Evolutionary conservation across 495 filamentous ascomycete genomes (phyloP), one percentile per base, ranked within the genome.

Genomic region (Aspergillus wentii): DNA sequence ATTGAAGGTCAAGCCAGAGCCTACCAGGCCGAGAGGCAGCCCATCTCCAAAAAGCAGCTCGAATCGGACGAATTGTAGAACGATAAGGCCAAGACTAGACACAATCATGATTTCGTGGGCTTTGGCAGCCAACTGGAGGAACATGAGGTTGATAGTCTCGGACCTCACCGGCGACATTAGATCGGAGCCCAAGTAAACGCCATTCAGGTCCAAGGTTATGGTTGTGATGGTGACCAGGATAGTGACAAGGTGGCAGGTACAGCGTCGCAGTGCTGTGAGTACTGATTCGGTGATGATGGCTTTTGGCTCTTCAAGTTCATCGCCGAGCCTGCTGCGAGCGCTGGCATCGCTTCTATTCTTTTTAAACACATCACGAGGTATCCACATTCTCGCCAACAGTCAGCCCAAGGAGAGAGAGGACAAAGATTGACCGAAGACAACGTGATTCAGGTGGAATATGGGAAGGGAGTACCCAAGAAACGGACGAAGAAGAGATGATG

Each of bases 51-150:
- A 52, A 0, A 55, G 9, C 5, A 55, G 41, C 9, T 51, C 51
- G 19, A 45, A 27, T 11, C 51, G 35, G n/a, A 51, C 20, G 17
- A 39, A 29, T 10, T 55, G 43, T 11, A 55, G 15, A 14, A 51
- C 38, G 1, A 51, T 37, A 1, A 40, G 23, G 0, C 35, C 41
- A 6, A 48, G 22, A 27, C 51, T 55, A 1, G 48, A 40, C 5
- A 48, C 40, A 14, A 48, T 46, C 15, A 39, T 17, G 3, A 55
- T 29, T 33, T 55, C 51, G 15, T 50, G 42, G 26, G 35, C 14
- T 28, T 55, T 51, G 17, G 51, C 51, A 3, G 48, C 44, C 11
- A 45, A 11, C 30, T 55, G 51, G 15, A 55, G 37, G 14, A 55
- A 27, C n/a, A 43, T 22, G 6, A 48, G 33, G 22, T 54, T 50